These are phyloP conservation scores for Nepenthes mirabilis DNA, from an alignment of 148 eudicot genomes.

Conservation along the genomic window DNA sequence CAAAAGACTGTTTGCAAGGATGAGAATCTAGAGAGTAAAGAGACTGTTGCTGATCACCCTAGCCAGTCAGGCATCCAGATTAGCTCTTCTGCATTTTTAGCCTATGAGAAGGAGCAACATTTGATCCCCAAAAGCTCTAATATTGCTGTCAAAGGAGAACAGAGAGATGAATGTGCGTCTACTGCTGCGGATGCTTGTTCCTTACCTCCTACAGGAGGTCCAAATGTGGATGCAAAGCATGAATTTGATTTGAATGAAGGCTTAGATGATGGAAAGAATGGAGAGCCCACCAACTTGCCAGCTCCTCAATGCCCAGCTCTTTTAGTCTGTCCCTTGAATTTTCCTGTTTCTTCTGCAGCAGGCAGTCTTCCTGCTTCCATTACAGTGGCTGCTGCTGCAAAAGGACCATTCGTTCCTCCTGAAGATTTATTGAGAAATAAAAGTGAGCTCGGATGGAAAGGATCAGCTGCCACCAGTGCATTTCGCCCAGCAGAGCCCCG, in stretches of 20 bases:
- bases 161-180: conserved; percentile 12
- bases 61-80: not conserved
- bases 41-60: not conserved
- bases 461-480: conserved; percentile 93
- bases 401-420: conserved; percentile 60
- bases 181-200: conserved; percentile 11
- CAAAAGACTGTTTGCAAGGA: conserved; percentile 12
- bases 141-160: conserved; percentile 12
- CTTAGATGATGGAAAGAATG: conserved; percentile 54
- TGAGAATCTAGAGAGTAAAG: conserved; percentile 16
- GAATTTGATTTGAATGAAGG: conserved; percentile 73
- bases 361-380: conserved; percentile 30
- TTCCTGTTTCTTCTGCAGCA: conserved; percentile 20
- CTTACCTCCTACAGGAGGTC: conserved; percentile 14
- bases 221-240: conserved; percentile 27
- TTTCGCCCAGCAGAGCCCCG: conserved; percentile 92
- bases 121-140: conserved; percentile 9
- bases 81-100: not conserved
- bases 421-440: conserved; percentile 51
- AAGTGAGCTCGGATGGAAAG: conserved; percentile 73
- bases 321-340: conserved; percentile 21
- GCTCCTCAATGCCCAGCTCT: conserved; percentile 13
- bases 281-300: conserved; percentile 20
- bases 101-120: conserved; percentile 8
- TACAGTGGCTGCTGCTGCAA: conserved; percentile 58